Evolutionary conservation across 495 filamentous ascomycete species (phyloP).

Genomic region (Neurospora africana): DNA sequence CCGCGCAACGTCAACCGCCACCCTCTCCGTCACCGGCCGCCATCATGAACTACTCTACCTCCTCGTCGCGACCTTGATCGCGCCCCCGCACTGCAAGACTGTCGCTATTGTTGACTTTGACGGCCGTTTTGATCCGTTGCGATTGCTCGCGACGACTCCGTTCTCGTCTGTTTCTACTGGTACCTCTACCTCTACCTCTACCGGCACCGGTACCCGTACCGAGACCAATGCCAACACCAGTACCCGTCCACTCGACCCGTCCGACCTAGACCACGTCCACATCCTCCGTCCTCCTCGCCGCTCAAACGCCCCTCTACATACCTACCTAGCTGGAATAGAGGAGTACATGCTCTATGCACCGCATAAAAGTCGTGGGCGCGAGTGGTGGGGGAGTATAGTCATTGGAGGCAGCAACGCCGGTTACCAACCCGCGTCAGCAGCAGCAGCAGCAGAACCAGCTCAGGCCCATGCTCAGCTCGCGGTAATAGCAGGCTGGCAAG

Average conservation of each 20-base stretch:
- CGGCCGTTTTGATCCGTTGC: conserved; percentile 50
- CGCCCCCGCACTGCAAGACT: conserved; percentile 40
- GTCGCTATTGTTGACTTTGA: conserved; percentile 65
- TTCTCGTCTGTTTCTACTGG: neutral
- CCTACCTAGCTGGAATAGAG: conserved; percentile 23
- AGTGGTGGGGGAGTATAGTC: conserved; percentile 42
- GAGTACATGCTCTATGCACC: conserved; percentile 38
- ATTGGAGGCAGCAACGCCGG: conserved; percentile 32
- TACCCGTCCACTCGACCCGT: neutral
- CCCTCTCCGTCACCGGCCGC: conserved; percentile 35
- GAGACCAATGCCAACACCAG: neutral
- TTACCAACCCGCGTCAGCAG: too few species aligned
- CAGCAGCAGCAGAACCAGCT: too few species aligned
- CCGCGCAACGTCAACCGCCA: conserved; percentile 24
- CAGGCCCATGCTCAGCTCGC: neutral
- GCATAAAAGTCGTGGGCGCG: conserved; percentile 32
- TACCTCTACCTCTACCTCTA: neutral
- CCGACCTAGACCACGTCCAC: conserved; percentile 31
- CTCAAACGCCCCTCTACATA: neutral
- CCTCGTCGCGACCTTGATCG: conserved; percentile 47
- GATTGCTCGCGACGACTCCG: conserved; percentile 28
- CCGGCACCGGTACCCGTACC: neutral
- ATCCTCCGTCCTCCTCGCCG: conserved; percentile 24
- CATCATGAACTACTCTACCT: conserved; percentile 62
- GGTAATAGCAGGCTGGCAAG: conserved; percentile 34